Evolutionary conservation across 176 grass and related monocot species (phyloP).

Genomic region (Echinochloa phyllopogon): DNA sequence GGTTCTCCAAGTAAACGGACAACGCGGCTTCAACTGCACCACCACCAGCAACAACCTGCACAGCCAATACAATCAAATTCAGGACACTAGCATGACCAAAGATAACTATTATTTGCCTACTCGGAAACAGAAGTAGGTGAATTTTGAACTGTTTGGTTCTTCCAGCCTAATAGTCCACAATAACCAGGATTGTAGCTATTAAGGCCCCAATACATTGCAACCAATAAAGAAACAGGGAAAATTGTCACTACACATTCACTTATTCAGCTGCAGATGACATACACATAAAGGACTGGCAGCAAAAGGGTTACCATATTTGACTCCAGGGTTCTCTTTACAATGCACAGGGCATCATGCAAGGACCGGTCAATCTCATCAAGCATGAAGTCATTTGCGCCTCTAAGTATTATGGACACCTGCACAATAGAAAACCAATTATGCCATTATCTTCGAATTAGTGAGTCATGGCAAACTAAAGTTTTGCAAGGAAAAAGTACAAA

Average conservation of each 20-base stretch:
- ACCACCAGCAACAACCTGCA: constrained; percentile 93
- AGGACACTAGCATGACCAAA: neutral
- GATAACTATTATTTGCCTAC: neutral
- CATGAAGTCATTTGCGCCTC: constrained; percentile 89
- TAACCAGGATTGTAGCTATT: neutral
- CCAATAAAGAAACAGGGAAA: constrained; percentile 1
- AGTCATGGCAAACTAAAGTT: neutral
- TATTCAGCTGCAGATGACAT: neutral
- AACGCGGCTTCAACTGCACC: constrained; percentile 89
- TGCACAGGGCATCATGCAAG: constrained; percentile 80
- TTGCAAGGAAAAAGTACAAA: constrained; percentile 51
- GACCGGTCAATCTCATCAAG: constrained; percentile 88
- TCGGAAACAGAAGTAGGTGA: neutral
- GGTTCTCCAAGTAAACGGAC: constrained; percentile 91
- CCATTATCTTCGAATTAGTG: neutral
- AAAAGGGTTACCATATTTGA: constrained; percentile 73
- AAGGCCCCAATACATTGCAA: neutral
- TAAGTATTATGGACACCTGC: constrained; percentile 86
- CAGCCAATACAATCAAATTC: constrained; percentile 20
- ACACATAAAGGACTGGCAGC: neutral
- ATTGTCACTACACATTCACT: neutral
- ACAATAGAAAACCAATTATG: constrained; percentile 62
- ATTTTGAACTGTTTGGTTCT: neutral
- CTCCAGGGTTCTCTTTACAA: constrained; percentile 87
- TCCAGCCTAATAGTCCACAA: neutral